A percentile compares a stretch with the other conserved stretches of the same genome.
These are phyloP conservation scores for Candida neerlandica DNA, from an alignment of 1,139 yeast species.

Conservation along the genomic window DNA sequence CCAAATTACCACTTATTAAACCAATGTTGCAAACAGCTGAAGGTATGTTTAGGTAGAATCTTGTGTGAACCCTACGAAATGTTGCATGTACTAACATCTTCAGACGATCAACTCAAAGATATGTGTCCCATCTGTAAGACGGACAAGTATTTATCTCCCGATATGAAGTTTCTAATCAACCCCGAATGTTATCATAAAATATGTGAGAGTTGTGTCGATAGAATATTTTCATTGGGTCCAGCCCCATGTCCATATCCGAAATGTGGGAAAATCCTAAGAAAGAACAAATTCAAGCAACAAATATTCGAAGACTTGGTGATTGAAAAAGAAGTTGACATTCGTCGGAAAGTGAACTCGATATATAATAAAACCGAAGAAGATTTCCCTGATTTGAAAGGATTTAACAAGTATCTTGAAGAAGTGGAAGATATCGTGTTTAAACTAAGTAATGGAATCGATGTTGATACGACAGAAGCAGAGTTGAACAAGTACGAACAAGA, in stretches of 20 bases:
- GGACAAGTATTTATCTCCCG: constrained; percentile 90
- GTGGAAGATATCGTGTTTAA: constrained; percentile 83
- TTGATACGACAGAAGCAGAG: constrained; percentile 69
- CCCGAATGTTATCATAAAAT: constrained; percentile 98
- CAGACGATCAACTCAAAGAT: constrained; percentile 56
- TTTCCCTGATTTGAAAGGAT: constrained; percentile 59
- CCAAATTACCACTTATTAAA: background rate
- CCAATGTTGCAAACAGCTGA: constrained; percentile 9
- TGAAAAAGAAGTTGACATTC: constrained; percentile 89
- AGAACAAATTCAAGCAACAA: constrained; percentile 88
- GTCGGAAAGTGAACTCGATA: constrained; percentile 74
- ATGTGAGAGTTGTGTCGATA: constrained; percentile 94
- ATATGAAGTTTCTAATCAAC: constrained; percentile 86
- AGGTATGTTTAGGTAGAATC: constrained; percentile 5
- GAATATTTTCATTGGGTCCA: constrained; percentile 92
- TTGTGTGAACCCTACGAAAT: background rate
- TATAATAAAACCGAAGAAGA: constrained; percentile 83
- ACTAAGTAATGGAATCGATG: constrained; percentile 68
- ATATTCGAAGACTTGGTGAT: constrained; percentile 87
- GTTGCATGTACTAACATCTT: constrained; percentile 1
- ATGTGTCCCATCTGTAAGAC: constrained; percentile 99
- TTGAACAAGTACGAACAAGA: constrained; percentile 72
- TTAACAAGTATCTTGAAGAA: constrained; percentile 78
- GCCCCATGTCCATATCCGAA: constrained; percentile 95
- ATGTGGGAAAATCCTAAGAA: constrained; percentile 84